Evolutionary conservation across 352 stramenopile genomes (phyloP), one percentile per base, ranked within the genome.

Genomic region (Pythium grandisporangium): DNA sequence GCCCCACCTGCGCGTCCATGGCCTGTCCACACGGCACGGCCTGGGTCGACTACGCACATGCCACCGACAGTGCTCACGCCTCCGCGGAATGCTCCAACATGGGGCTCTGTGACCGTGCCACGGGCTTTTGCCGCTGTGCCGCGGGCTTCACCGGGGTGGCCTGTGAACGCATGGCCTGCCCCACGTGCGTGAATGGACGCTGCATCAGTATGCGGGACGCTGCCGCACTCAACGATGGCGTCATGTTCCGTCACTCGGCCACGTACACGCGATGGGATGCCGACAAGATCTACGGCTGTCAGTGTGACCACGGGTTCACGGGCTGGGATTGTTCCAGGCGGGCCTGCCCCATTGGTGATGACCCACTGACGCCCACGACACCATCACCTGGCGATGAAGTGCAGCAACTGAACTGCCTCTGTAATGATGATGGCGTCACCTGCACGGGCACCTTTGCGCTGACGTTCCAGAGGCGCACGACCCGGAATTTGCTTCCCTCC

Each of bases 41-140:
- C 2, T 91, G 72, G 78, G 62, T 59, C 11, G 78, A 89, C 64
- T 77, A 72, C 49, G 63, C 78, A 16, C 69, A 34, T n/a, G 54
- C 33, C 24, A 49, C 48, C 2, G 66, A 86, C 48, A 62, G 48
- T 25, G 87, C 85, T 11, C 89, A 97, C 53, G 69, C 66, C 33
- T 52, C 67, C 24, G 70, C 62, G 10, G 87, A 96, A 49, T 97
- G 88, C 48, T 85, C 69, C 34, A 77, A 80, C 45, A 87, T 84
- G 64, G 88, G 88, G 34, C 29, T 62, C 19, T 97, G 88, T 52
- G 72, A 96, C 53, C 63, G 78, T 30, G 52, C 42, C 3, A 81
- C 61, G 0, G 90, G 90, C 7, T 37, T 46, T 12, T 91, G 75
- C 44, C 48, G 45, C 21, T 87, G 78, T 44, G 51, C 72, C 22